phyloP scores from a whole-genome alignment of 345 rosid genomes.

The Gossypium arboreum region DNA sequence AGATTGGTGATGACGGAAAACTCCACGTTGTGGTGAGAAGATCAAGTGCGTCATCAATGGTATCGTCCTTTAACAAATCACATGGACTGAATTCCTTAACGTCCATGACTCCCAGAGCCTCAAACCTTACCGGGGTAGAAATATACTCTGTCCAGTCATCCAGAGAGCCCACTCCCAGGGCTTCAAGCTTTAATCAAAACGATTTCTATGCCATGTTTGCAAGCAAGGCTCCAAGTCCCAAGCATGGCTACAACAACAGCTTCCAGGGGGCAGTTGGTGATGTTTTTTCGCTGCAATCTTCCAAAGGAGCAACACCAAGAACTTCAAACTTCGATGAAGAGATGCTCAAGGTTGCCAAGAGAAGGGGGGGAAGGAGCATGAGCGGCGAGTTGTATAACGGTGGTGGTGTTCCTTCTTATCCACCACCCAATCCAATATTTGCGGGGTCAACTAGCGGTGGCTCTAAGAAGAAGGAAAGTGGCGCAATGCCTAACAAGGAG shows the following conservation, averaged over 20 bases:
- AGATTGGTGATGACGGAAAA: constrained; percentile 81
- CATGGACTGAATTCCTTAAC: constrained; percentile 44
- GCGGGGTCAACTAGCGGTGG: constrained; percentile 33
- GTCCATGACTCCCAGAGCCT: constrained; percentile 69
- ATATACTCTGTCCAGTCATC: constrained; percentile 79
- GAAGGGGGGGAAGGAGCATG: constrained; percentile 54
- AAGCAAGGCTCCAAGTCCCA: constrained; percentile 74
- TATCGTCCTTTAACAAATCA: constrained; percentile 63
- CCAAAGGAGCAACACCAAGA: constrained; percentile 70
- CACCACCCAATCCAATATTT: too few relatives aligned
- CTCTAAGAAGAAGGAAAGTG: constrained; percentile 10
- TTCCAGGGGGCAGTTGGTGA: constrained; percentile 42
- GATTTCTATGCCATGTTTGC: constrained; percentile 87
- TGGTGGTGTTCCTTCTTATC: too few relatives aligned
- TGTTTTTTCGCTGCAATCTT: constrained; percentile 69
- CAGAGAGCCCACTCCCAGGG: constrained; percentile 79
- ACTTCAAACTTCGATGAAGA: constrained; percentile 86
- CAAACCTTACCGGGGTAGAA: constrained; percentile 77
- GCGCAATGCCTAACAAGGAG: constrained; percentile 40
- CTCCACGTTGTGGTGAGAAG: constrained; percentile 70
- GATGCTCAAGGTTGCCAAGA: constrained; percentile 44
- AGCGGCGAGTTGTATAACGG: constrained; percentile 63
- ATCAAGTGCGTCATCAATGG: constrained; percentile 57
- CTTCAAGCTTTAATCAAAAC: constrained; percentile 79
- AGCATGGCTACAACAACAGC: constrained; percentile 61